Evolutionary conservation across 352 stramenopile genomes (phyloP), one percentile per base, ranked within the genome.

Genomic region (Globisporangium mamillatum): DNA sequence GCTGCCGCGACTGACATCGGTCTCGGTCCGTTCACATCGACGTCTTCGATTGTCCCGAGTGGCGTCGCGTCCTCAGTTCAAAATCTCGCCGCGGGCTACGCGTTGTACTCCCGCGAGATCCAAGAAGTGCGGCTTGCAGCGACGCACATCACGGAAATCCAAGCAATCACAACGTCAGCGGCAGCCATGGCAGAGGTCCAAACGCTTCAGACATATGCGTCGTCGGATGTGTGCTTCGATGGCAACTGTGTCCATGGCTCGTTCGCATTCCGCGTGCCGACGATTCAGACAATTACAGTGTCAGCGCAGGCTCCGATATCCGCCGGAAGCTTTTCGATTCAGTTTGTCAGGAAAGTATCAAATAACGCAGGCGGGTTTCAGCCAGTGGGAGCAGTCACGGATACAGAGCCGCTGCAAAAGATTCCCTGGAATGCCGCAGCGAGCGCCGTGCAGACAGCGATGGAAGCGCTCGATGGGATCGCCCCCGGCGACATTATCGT

Each of bases 171-270:
- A 5, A 93, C 88, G 0, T 76, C 78, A 6, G 82, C 86, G 2
- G 82, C 82, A 7, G 76, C 73, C 12, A 88, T 93, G 53, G 70
- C 83, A 0, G 88, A 93, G 55, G 86, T 95, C 4, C 88, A 95
- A 68, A 93, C 82, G 1, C 54, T 95, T 1, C 72, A 68, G 2
- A 93, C 86, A 1, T 91, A 63, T 36, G 83, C 75, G 1, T 64
- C 72, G 1, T 67, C 84, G 1, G 69, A 81, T 29, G 64, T 64
- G 25, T 93, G 88, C 63, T 77, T 82, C 29, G 57, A 66, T n/a
- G 73, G 63, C 14, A 76, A 67, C 22, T 95, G 84, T 48, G 72
- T 95, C 24, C 50, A 57, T 29, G 88, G 88, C 0, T 48, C 53
- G 0, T 76, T 95, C 20, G 88, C 88, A 0, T 91, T 92, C 41